Percentiles rank a stretch among this genome's conserved stretches.
Evolutionary conservation across 1,284 basidiomycete genomes (phyloP).

Genomic region (Pulchroboletus neoregius): DNA sequence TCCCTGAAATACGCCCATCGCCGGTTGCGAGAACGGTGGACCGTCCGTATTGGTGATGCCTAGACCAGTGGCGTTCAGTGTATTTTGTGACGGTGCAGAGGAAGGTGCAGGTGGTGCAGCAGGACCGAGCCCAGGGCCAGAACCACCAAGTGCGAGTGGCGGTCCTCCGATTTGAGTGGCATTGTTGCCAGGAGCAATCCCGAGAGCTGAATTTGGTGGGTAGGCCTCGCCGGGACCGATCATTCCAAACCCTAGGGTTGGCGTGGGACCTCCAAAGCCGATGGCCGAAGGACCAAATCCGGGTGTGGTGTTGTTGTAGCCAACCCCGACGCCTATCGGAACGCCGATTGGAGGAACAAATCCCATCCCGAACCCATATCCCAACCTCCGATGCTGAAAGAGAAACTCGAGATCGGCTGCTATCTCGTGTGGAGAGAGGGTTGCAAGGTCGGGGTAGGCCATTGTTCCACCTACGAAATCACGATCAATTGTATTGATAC

Average conservation of each 20-base stretch:
- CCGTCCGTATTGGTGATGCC: constrained; percentile 18
- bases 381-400: constrained; percentile 41
- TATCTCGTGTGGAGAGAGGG: constrained; percentile 50
- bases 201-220: constrained; percentile 15
- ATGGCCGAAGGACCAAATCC: constrained; percentile 21
- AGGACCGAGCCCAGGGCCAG: constrained; percentile 13
- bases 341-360: constrained; percentile 29
- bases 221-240: constrained; percentile 23
- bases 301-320: constrained; percentile 18
- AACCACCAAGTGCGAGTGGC: constrained; percentile 7
- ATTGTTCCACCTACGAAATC: constrained; percentile 19
- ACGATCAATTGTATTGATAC: constrained; percentile 12
- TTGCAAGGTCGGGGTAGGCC: constrained; percentile 53
- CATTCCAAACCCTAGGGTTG: constrained; percentile 19
- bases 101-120: constrained; percentile 6
- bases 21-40: constrained; percentile 23
- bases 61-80: constrained; percentile 8
- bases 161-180: constrained; percentile 12
- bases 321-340: constrained; percentile 21
- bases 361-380: constrained; percentile 30
- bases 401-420: constrained; percentile 54
- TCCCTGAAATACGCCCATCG: constrained; percentile 33
- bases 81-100: constrained; percentile 14
- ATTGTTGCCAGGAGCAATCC: constrained; percentile 12
- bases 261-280: constrained; percentile 19